Base-by-base conservation (phyloP, 1,284 basidiomycete genomes). In the Vanrija sp. region DNA sequence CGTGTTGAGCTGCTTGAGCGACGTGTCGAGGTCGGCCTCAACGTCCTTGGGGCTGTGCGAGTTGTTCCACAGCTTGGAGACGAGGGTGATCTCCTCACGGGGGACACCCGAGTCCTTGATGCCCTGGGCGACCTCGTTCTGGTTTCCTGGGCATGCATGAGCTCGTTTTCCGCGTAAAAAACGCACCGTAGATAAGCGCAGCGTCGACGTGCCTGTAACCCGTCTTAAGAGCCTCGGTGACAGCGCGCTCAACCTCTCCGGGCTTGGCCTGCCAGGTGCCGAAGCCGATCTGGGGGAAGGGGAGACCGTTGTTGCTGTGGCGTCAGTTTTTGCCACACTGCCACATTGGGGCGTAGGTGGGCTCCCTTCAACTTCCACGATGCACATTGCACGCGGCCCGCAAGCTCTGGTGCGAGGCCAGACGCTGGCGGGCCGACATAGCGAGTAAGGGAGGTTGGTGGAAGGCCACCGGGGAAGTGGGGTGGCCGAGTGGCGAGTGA, bases 61-160 rank as follows among this genome's bases (percentile, higher is more conserved):
- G 54, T 65, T 71, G 64, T 70, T 70, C 71, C 69, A 73, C n/a
- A 73, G 63, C 61, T 74, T 94, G 56, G 86, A 86, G 6, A 90
- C 91, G 74, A 93, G 83, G 78, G 87, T 90, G 57, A 93, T 83
- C 14, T 92, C 85, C 70, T 89, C 84, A 55, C 91, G 86, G 64
- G 85, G 83, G 48, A 91, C 86, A 53, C 89, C 86, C 3, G 83
- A 83, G 7, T 84, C 84, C 60, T 88, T 84, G 72, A 93, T 85
- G 64, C 89, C 91, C 73, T 60, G 49, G 10, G 60, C 67, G 42
- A 83, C 82, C 77, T 92, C 88, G 52, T 86, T 80, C 73, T 91
- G 86, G 71, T 87, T 88, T 61, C 79, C 39, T 38, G 49, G 2
- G 34, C 2, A 12, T 34, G 10, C 9, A 60, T 34, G 19, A 18